Evolutionary conservation across 169 alveolate species (phyloP).

Genomic region (Plasmodium inui): DNA sequence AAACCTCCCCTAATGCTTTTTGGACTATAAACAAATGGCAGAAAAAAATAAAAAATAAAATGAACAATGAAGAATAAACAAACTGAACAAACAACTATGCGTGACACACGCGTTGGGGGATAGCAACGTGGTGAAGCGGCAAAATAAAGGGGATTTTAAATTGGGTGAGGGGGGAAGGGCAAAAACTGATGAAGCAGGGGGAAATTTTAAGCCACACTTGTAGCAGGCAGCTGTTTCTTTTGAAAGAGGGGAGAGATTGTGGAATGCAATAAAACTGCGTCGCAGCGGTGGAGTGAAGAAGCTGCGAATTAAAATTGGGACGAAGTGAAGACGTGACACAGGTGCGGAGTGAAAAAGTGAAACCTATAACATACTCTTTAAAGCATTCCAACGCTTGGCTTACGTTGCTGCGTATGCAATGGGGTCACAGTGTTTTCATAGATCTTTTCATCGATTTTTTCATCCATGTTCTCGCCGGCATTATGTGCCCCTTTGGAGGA

Average conservation of each 20-base stretch:
- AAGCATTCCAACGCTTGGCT: neutral
- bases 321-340: neutral
- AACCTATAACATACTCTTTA: neutral
- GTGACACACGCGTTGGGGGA: neutral
- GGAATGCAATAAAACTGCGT: neutral
- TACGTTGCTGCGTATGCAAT: neutral
- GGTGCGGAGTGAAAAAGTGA: neutral
- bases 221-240: neutral
- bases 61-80: neutral
- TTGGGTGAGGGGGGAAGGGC: neutral
- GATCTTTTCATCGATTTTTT: neutral
- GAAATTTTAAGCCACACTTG: neutral
- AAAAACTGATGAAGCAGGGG: neutral
- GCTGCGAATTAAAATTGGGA: neutral
- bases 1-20: neutral
- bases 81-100: neutral
- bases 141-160: neutral
- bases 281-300: neutral
- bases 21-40: neutral
- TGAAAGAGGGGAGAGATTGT: neutral
- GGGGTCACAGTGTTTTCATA: neutral
- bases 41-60: neutral
- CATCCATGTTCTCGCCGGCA: neutral
- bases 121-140: neutral
- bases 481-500: neutral